Evolutionary conservation across 805 yeast species (phyloP), one percentile per base, ranked within the genome.

Genomic region (Saccharomyces jurei): DNA sequence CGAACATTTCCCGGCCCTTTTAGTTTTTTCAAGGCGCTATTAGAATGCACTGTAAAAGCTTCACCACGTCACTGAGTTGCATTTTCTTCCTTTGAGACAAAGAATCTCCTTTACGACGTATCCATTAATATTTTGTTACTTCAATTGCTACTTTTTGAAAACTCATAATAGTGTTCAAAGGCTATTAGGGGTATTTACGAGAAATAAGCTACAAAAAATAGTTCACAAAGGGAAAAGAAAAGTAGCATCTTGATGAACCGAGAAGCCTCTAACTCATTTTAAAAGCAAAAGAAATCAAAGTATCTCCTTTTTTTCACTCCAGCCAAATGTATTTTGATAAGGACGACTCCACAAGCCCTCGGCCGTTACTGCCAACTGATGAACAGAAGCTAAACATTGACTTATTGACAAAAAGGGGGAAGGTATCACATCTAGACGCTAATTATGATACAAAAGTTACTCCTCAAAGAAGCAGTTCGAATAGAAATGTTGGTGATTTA

Each of bases 321-420:
- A 27, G 21, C 50, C 26, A 28, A 28, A 28, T 25, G 29, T 48
- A 31, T 48, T 48, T 31, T 28, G 25, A 48, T 28, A 48, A 21
- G 50, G 54, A 26, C 13, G 44, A 52, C 41, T 56, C 56, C 53
- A 28, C 25, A 29, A 48, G 32, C n/a, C 31, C 55, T 29, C 64
- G 69, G 53, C 71, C 71, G 4, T 49, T 67, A 31, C 53, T 68
- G 31, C 71, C 71, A 28, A 54, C 61, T 10, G 68, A 64, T 56
- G 70, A 66, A 36, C 63, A 63, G 4, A 51, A 58, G n/a, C 50
- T 60, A n/a, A 58, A 54, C 26, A 47, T 56, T 10, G 17, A n/a
- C 17, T 13, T 36, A n/a, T 9, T 17, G 8, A 36, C 44, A 9
- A 36, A 36, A 36, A 36, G 9, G 25, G 44, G 9, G 44, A 36